Conservation (phyloP, 1,284 basidiomycete species). For the Cronartium ribicola region DNA sequence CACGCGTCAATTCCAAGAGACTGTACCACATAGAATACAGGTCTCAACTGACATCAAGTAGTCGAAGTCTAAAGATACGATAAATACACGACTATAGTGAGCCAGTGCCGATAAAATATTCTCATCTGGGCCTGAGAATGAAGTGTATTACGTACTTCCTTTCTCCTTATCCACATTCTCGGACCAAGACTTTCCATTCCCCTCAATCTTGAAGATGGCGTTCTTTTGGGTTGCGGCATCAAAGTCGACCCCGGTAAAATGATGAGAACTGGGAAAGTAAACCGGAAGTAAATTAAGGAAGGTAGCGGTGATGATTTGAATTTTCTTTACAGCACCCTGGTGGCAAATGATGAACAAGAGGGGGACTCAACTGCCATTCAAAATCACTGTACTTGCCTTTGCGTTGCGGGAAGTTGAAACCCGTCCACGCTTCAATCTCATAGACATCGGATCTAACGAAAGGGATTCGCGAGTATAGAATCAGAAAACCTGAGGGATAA, state of each 20-base stretch:
- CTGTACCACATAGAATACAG: neutral
- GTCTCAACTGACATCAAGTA: neutral
- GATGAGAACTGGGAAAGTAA: conserved; percentile 5
- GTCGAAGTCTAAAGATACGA: conserved; percentile 2
- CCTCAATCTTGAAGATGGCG: conserved; percentile 61
- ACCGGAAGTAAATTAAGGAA: too few relatives aligned
- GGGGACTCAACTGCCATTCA: conserved; percentile 53
- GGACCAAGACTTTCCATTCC: conserved; percentile 50
- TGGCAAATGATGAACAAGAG: conserved; percentile 44
- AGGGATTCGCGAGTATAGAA: neutral
- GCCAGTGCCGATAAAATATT: neutral
- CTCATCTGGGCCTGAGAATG: neutral
- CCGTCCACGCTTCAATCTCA: conserved; percentile 78
- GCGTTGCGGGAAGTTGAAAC: conserved; percentile 74
- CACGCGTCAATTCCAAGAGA: neutral
- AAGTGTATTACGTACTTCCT: conserved; percentile 48
- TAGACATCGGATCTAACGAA: conserved; percentile 46
- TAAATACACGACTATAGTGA: neutral
- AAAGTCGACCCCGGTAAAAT: conserved; percentile 70
- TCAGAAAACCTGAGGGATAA: neutral
- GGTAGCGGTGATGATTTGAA: too few relatives aligned
- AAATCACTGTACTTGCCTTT: conserved; percentile 61
- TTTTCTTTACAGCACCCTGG: neutral
- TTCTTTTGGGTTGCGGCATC: conserved; percentile 66
- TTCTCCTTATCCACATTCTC: conserved; percentile 53